phyloP scores from a whole-genome alignment of 352 stramenopile genomes.

The Globisporangium echinulatum region DNA sequence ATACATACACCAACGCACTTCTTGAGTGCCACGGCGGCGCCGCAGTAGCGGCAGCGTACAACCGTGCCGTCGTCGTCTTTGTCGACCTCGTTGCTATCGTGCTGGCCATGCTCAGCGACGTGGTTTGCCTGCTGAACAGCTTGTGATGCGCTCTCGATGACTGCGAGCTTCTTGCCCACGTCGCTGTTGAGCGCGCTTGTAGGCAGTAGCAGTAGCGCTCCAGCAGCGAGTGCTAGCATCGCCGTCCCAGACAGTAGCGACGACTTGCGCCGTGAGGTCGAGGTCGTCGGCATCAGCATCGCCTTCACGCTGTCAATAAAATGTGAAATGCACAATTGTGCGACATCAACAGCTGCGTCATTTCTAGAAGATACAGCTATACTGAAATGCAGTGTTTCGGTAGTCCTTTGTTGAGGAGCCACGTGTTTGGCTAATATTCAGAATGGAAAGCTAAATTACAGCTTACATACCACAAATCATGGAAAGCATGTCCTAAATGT shows the following conservation, averaged over 20 bases:
- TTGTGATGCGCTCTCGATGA: not conserved
- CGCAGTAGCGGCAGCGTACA: slow-evolving; percentile 75
- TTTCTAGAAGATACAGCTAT: too few relatives aligned
- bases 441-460: too few relatives aligned
- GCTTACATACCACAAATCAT: not conserved
- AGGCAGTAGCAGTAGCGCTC: not conserved
- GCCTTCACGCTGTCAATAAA: not conserved
- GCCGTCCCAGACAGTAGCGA: not conserved
- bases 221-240: not conserved
- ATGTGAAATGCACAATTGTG: too few relatives aligned
- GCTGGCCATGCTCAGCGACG: not conserved
- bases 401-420: too few relatives aligned
- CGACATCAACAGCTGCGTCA: too few relatives aligned
- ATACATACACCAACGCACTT: slow-evolving; percentile 21
- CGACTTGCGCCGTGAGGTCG: not conserved
- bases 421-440: too few relatives aligned
- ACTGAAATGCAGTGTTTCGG: too few relatives aligned
- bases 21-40: slow-evolving; percentile 58
- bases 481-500: too few relatives aligned
- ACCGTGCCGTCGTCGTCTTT: slow-evolving; percentile 15
- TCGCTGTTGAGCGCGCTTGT: slow-evolving; percentile 1
- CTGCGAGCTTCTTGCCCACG: slow-evolving; percentile 6
- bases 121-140: not conserved
- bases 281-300: not conserved
- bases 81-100: slow-evolving; percentile 16